A percentile compares a stretch with the other conserved stretches of the same genome.
Conservation (phyloP, 257 asterid species). For the Thymus mandschuricus region DNA sequence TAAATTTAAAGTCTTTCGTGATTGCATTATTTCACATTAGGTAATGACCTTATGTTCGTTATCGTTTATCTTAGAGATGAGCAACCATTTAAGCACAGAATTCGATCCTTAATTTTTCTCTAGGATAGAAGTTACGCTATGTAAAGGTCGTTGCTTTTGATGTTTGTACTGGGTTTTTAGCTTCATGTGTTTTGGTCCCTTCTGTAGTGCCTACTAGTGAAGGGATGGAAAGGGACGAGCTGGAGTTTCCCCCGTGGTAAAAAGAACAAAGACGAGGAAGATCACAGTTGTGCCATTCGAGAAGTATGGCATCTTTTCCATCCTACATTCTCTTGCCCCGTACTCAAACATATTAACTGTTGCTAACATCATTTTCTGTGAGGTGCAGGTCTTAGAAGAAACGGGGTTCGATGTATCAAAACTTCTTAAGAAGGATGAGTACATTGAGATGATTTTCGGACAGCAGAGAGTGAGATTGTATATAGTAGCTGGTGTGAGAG, state of each 20-base stretch:
- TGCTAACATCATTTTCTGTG: constrained; percentile 29
- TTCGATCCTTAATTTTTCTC: not conserved
- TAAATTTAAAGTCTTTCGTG: not conserved
- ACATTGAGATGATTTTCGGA: constrained; percentile 80
- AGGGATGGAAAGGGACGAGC: constrained; percentile 93
- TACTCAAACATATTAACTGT: constrained; percentile 25
- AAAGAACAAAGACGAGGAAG: constrained; percentile 87
- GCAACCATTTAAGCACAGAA: not conserved
- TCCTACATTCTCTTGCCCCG: not conserved
- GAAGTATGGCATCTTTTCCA: constrained; percentile 51
- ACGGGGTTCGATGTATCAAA: constrained; percentile 86
- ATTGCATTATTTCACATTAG: not conserved
- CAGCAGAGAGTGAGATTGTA: constrained; percentile 88
- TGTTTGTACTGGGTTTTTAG: constrained; percentile 7
- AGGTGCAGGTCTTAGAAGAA: constrained; percentile 80
- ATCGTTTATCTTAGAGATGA: constrained; percentile 11
- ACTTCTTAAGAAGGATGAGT: constrained; percentile 66
- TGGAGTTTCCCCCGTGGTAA: constrained; percentile 98
- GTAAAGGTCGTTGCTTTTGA: not conserved
- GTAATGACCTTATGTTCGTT: not conserved
- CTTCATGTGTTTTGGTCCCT: constrained; percentile 3
- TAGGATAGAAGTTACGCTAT: not conserved
- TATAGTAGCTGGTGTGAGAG: constrained; percentile 80
- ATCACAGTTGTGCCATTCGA: constrained; percentile 81
- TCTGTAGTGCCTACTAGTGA: constrained; percentile 75